Evolutionary conservation across 495 filamentous ascomycete species (phyloP), one percentile per base, ranked within the genome.

Genomic region (Jackrogersella minutella): DNA sequence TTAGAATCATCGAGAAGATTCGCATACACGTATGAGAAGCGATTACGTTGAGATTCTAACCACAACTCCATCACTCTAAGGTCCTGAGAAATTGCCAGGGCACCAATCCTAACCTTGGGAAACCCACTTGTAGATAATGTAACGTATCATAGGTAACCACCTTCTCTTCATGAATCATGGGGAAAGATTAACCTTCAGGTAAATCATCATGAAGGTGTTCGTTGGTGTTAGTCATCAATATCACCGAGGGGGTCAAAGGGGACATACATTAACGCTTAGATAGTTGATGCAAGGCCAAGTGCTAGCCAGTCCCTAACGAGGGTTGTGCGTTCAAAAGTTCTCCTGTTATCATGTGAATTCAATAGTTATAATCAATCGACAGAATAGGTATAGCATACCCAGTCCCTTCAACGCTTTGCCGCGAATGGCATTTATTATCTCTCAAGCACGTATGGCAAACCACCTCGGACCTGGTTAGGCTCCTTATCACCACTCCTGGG

Each of bases 1-100:
- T 3, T 21, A 46, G 26, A 34, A 44, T 11, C 28, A 46, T 46
- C 30, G 40, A 58, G 54, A 22, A 8, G 54, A 46, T 58, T 21
- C 44, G 39, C 54, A 58, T 19, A 33, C 19, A 39, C 40, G 16
- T 28, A 30, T 14, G 40, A 52, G 14, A 22, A 28, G 11, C 34
- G 28, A 9, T 47, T 47, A 47, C 22, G 43, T 26, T 28, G 43
- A 21, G 19, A 26, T 34, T 34, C 47, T 9, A n/a, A 49, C 28
- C 44, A 30, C 47, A 51, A 34, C 22, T 51, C n/a, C 28, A 51
- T 51, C 21, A 19, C 26, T 51, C 21, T 14, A 19, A 1, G n/a
- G 16, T n/a, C 28, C n/a, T 51, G 28, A 34, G 34, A 26, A 51
- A 28, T 33, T 51, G n/a, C n/a, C n/a, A n/a, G n/a, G n/a, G 26